phyloP scores from a whole-genome alignment of 228 moss, liverwort and hornwort genomes.

The Sphagnum fallax region DNA sequence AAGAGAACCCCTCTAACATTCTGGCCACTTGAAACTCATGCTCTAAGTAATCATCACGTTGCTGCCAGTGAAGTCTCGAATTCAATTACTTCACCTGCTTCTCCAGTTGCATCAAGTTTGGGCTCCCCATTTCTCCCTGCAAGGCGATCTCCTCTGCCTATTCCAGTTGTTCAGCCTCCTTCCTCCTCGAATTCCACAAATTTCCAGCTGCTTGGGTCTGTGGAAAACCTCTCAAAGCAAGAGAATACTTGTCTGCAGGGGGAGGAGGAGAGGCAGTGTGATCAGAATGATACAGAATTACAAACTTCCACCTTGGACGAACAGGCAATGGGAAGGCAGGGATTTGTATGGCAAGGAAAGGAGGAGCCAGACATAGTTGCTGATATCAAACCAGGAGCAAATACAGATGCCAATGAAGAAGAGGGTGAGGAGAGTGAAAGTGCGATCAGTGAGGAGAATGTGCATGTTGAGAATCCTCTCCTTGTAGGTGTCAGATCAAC shows the following conservation, averaged over 20 bases:
- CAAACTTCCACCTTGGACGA: background rate
- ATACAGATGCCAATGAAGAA: conserved; percentile 13
- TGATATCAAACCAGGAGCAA: conserved; percentile 11
- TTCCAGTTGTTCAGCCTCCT: background rate
- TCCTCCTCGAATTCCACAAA: no score
- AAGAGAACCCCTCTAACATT: conserved; percentile 9
- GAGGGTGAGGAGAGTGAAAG: conserved; percentile 10
- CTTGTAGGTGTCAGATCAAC: no score
- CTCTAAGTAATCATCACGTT: background rate
- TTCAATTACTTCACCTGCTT: background rate
- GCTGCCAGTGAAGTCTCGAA: background rate
- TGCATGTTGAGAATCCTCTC: conserved; percentile 17
- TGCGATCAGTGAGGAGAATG: conserved; percentile 30
- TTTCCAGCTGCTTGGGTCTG: background rate
- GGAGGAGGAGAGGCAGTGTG: background rate
- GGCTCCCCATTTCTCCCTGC: background rate
- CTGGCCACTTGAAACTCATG: conserved; percentile 6
- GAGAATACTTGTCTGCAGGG: background rate
- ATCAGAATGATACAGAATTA: no score
- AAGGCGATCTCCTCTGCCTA: background rate
- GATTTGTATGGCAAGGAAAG: conserved; percentile 5
- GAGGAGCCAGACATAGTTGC: conserved; percentile 11
- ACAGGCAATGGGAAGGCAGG: conserved; percentile 1
- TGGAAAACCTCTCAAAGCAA: background rate
- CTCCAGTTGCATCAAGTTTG: background rate